These are phyloP conservation scores for Phycomyces nitens DNA, from an alignment of 192 early-diverging fungal genomes.

Conservation along the genomic window DNA sequence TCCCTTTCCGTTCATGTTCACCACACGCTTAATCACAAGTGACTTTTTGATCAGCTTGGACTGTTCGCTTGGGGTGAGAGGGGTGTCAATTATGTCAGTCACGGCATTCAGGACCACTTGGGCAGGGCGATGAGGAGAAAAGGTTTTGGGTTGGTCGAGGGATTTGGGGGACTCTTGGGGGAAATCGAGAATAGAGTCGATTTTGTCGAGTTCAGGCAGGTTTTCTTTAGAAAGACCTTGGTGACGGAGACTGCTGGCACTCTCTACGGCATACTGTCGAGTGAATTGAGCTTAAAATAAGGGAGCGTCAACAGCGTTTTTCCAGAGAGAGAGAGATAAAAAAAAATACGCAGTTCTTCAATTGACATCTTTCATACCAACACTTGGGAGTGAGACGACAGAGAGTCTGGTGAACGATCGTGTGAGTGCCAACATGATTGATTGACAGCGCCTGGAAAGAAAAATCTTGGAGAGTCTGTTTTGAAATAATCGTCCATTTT, in stretches of 20 bases:
- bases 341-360: too few relatives aligned
- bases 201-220: slow-evolving; percentile 23
- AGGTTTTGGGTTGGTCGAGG: slow-evolving; percentile 29
- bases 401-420: slow-evolving; percentile 2
- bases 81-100: slow-evolving; percentile 31
- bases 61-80: slow-evolving; percentile 53
- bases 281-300: slow-evolving; percentile 12
- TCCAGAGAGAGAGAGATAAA: too few relatives aligned
- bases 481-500: background rate
- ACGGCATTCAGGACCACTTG: slow-evolving; percentile 28
- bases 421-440: slow-evolving; percentile 9
- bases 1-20: slow-evolving; percentile 77
- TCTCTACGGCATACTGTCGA: slow-evolving; percentile 24
- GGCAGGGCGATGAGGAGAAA: slow-evolving; percentile 27
- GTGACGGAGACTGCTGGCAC: slow-evolving; percentile 13
- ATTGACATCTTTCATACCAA: slow-evolving; percentile 53
- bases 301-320: slow-evolving; percentile 60
- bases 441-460: background rate
- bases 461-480: too few relatives aligned
- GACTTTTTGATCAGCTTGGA: slow-evolving; percentile 62
- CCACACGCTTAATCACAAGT: slow-evolving; percentile 69
- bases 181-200: slow-evolving; percentile 34
- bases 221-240: slow-evolving; percentile 6
- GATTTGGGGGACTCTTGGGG: slow-evolving; percentile 11
- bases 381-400: slow-evolving; percentile 39